These are phyloP conservation scores for Penicillium sp. DNA, from an alignment of 2,329 filamentous ascomycete genomes.

Conservation along the genomic window DNA sequence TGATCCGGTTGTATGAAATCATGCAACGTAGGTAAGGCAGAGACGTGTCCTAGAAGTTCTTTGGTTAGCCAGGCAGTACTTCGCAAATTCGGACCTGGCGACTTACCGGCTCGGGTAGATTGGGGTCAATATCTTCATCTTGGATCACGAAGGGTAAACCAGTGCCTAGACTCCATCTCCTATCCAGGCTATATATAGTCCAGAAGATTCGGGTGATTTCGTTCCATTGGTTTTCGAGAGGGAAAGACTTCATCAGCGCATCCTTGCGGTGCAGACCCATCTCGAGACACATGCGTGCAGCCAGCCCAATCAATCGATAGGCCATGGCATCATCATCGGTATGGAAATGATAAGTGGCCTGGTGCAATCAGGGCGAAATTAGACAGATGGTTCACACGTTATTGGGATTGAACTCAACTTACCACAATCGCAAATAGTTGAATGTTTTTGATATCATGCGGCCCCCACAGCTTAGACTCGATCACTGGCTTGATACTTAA, in stretches of 20 bases:
- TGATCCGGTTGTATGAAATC: conserved; percentile 81
- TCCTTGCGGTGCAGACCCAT: conserved; percentile 81
- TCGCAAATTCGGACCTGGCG: too few relatives aligned
- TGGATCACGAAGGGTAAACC: conserved; percentile 85
- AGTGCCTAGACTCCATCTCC: conserved; percentile 87
- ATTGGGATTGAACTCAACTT: conserved; percentile 8
- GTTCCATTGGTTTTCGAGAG: conserved; percentile 69
- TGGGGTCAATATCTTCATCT: conserved; percentile 82
- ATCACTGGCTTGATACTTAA: conserved; percentile 73
- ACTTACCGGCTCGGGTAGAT: conserved; percentile 77
- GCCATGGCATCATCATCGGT: conserved; percentile 83
- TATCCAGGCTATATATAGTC: conserved; percentile 83
- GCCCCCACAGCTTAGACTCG: conserved; percentile 65
- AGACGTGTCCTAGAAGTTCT: conserved; percentile 42
- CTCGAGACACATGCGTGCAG: conserved; percentile 77
- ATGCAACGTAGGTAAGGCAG: conserved; percentile 78
- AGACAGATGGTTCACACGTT: not conserved
- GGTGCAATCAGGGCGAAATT: not conserved
- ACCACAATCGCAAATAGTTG: conserved; percentile 59
- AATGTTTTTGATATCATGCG: conserved; percentile 62
- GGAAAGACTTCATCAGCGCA: conserved; percentile 69
- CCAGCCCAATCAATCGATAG: conserved; percentile 85
- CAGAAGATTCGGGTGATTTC: conserved; percentile 77
- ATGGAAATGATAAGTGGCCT: conserved; percentile 81
- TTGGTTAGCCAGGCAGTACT: not conserved